Evolutionary conservation across 768 basidiomycete genomes (phyloP).

Genomic region (Rhizopogon vesiculosus): DNA sequence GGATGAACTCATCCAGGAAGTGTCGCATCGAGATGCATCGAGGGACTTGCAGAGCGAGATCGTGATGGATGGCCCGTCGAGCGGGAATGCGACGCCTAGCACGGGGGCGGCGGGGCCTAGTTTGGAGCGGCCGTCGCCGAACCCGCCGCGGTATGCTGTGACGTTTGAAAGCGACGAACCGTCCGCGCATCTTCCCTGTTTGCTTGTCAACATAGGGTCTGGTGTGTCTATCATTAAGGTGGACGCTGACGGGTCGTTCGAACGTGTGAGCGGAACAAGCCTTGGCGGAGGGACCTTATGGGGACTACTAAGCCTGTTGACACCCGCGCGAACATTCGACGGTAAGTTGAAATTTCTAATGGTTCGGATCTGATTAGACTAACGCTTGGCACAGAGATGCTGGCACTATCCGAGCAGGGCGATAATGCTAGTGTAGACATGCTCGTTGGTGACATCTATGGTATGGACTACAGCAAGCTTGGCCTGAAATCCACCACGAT

Average conservation of each 20-base stretch:
- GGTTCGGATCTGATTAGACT: background rate
- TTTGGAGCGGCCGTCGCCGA: conserved; percentile 83
- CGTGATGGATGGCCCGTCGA: background rate
- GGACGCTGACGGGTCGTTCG: conserved; percentile 91
- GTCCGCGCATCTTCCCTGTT: conserved; percentile 86
- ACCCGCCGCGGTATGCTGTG: conserved; percentile 85
- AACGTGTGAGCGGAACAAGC: conserved; percentile 96
- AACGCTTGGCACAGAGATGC: conserved; percentile 69
- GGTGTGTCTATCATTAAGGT: conserved; percentile 98
- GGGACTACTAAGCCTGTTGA: conserved; percentile 91
- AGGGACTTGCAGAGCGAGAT: conserved; percentile 3
- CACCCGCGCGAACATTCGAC: conserved; percentile 94
- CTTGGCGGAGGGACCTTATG: conserved; percentile 96
- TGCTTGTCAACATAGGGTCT: conserved; percentile 97
- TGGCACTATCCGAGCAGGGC: conserved; percentile 87
- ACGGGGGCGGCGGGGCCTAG: conserved; percentile 9
- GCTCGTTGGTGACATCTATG: conserved; percentile 99
- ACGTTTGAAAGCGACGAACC: conserved; percentile 79
- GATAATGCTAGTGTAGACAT: conserved; percentile 95
- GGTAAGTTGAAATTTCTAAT: conserved; percentile 50
- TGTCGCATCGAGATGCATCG: conserved; percentile 33
- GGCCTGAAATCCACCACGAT: conserved; percentile 98
- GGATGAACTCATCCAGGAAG: conserved; percentile 85
- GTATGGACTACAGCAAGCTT: conserved; percentile 92
- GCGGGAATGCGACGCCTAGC: conserved; percentile 7